Percentiles rank a stretch among this genome's conserved stretches.
Evolutionary conservation across 495 filamentous ascomycete species (phyloP).

Genomic region (Hypoxylon crocopeplum): DNA sequence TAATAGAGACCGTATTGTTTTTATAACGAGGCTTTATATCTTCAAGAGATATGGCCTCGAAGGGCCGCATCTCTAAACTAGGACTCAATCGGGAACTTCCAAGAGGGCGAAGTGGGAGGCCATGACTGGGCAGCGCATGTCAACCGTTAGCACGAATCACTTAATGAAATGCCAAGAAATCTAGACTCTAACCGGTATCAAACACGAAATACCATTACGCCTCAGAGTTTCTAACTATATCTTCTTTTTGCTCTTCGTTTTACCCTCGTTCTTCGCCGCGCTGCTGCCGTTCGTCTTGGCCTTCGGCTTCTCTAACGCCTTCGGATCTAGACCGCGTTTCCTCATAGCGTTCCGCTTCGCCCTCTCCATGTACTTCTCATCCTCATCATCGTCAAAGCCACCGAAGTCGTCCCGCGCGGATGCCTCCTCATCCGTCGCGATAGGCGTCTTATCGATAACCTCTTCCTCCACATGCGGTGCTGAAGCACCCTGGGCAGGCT

Average conservation of each 20-base stretch:
- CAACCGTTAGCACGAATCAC: too few relatives aligned
- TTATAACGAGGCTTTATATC: too few relatives aligned
- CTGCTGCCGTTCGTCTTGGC: slow-evolving; percentile 24
- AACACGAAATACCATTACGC: too few relatives aligned
- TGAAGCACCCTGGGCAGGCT: slow-evolving; percentile 29
- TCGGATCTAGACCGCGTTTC: slow-evolving; percentile 61
- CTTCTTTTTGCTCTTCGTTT: slow-evolving; percentile 41
- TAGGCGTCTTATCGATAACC: slow-evolving; percentile 58
- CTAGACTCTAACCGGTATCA: slow-evolving; percentile 13
- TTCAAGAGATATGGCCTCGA: too few relatives aligned
- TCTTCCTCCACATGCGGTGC: slow-evolving; percentile 43
- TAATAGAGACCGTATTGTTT: too few relatives aligned
- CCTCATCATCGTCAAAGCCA: slow-evolving; percentile 87
- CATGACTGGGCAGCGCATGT: too few relatives aligned
- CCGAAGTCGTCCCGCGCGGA: slow-evolving; percentile 75
- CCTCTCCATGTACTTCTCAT: slow-evolving; percentile 77
- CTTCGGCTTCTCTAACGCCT: slow-evolving; percentile 48
- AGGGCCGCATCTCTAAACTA: too few relatives aligned
- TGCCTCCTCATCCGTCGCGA: slow-evolving; percentile 51
- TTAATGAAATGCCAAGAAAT: too few relatives aligned
- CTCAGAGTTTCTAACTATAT: slow-evolving; percentile 3
- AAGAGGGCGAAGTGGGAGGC: too few relatives aligned
- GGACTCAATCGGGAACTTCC: too few relatives aligned
- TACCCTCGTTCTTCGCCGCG: slow-evolving; percentile 34
- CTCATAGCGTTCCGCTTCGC: slow-evolving; percentile 68